Evolutionary conservation across 371 early-diverging fungal species (phyloP).

Genomic region (Parasitella parasitica): DNA sequence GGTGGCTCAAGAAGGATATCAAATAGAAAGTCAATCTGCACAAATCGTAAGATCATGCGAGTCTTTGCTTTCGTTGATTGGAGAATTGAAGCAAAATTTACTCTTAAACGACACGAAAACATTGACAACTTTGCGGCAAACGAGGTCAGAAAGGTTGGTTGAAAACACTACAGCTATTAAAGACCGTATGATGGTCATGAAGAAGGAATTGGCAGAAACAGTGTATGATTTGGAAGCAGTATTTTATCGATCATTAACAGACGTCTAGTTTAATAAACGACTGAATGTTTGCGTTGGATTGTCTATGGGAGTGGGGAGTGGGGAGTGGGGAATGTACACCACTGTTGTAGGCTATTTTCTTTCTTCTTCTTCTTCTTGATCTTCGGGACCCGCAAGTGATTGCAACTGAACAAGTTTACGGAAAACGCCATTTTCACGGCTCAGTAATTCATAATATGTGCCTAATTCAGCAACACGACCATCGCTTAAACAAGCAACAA

Average conservation of each 20-base stretch:
- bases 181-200: slow-evolving; percentile 29
- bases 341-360: neutral
- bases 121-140: slow-evolving; percentile 47
- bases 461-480: slow-evolving; percentile 64
- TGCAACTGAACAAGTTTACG: slow-evolving; percentile 48
- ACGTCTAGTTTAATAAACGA: neutral
- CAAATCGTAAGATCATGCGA: slow-evolving; percentile 73
- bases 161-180: slow-evolving; percentile 35
- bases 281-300: neutral
- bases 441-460: slow-evolving; percentile 54
- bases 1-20: slow-evolving; percentile 73
- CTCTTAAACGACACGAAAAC: slow-evolving; percentile 69
- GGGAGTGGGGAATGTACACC: neutral
- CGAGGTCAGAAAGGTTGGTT: slow-evolving; percentile 27
- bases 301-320: neutral
- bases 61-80: slow-evolving; percentile 62
- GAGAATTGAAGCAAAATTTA: slow-evolving; percentile 67
- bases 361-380: neutral
- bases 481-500: slow-evolving; percentile 62
- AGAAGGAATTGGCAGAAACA: slow-evolving; percentile 32
- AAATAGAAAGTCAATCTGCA: slow-evolving; percentile 68
- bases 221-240: slow-evolving; percentile 47
- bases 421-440: slow-evolving; percentile 55
- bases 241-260: slow-evolving; percentile 41
- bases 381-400: slow-evolving; percentile 24